Evolutionary conservation across 495 filamentous ascomycete species (phyloP).

Genomic region (Pyrenula massariospora): DNA sequence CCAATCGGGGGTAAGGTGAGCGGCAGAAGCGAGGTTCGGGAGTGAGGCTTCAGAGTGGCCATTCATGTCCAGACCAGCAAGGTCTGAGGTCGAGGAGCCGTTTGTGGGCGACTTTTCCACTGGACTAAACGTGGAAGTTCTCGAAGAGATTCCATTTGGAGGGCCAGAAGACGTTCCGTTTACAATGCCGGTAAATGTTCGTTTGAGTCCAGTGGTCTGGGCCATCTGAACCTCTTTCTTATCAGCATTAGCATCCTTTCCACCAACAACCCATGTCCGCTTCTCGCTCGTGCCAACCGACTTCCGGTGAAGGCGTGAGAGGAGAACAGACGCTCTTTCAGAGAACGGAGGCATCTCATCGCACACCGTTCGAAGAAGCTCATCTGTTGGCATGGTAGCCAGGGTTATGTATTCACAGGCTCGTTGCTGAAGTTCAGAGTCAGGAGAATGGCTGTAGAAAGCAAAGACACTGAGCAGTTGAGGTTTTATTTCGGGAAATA

Average conservation of each 20-base stretch:
- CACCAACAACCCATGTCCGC: slow-evolving; percentile 90
- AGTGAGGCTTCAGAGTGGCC: slow-evolving; percentile 44
- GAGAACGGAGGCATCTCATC: slow-evolving; percentile 99
- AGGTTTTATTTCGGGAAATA: slow-evolving; percentile 97
- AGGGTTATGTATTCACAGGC: slow-evolving; percentile 92
- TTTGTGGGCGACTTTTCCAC: slow-evolving; percentile 17
- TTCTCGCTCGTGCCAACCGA: slow-evolving; percentile 85
- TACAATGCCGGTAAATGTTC: slow-evolving; percentile 56
- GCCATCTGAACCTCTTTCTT: slow-evolving; percentile 68
- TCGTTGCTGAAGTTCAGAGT: slow-evolving; percentile 91
- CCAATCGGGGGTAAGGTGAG: slow-evolving; percentile 91
- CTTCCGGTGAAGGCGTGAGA: slow-evolving; percentile 89
- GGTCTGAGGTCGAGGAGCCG: slow-evolving; percentile 33
- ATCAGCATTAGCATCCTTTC: slow-evolving; percentile 83
- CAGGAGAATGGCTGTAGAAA: slow-evolving; percentile 86
- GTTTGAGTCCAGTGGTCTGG: slow-evolving; percentile 72
- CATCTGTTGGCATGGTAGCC: slow-evolving; percentile 75
- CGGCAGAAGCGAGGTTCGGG: slow-evolving; percentile 82
- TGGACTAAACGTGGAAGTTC: slow-evolving; percentile 16
- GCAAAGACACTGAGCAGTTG: slow-evolving; percentile 85
- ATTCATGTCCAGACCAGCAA: slow-evolving; percentile 72
- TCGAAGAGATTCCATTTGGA: slow-evolving; percentile 32
- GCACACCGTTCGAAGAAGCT: slow-evolving; percentile 87
- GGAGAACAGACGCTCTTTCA: slow-evolving; percentile 78
- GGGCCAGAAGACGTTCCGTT: slow-evolving; percentile 40